A percentile compares a stretch with the other conserved stretches of the same genome.
Conservation (phyloP, 441 rosid genomes). For the Syzygium malaccense region DNA sequence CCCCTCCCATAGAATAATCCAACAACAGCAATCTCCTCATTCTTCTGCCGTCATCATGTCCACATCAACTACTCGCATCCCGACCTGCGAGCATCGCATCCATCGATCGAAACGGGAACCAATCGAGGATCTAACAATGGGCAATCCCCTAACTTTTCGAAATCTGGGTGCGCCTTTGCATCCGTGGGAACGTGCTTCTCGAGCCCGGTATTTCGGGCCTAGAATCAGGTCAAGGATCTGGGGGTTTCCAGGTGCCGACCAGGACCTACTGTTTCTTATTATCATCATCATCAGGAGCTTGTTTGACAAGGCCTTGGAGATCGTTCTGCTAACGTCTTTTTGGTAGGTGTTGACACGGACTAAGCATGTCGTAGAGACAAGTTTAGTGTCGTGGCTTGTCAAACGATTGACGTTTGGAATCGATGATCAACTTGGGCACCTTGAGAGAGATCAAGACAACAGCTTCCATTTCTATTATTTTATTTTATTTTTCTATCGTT, state of each 20-base stretch:
- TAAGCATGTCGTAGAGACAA: not conserved
- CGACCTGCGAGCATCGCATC: not conserved
- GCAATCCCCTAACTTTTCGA: not conserved
- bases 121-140: not conserved
- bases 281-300: not conserved
- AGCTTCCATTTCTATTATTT: too few relatives aligned
- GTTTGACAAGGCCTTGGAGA: not conserved
- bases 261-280: not conserved
- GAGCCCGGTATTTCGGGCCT: not conserved
- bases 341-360: not conserved
- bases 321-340: not conserved
- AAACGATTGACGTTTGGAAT: not conserved
- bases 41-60: not conserved
- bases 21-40: not conserved
- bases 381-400: not conserved
- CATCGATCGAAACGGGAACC: not conserved
- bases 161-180: not conserved
- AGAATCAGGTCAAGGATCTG: not conserved
- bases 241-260: not conserved
- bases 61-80: not conserved
- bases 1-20: not conserved
- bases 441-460: not conserved
- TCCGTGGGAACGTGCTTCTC: not conserved
- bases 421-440: not conserved
- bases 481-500: not conserved